Base-by-base conservation (phyloP, 257 asterid species). In the Salvia splendens region DNA sequence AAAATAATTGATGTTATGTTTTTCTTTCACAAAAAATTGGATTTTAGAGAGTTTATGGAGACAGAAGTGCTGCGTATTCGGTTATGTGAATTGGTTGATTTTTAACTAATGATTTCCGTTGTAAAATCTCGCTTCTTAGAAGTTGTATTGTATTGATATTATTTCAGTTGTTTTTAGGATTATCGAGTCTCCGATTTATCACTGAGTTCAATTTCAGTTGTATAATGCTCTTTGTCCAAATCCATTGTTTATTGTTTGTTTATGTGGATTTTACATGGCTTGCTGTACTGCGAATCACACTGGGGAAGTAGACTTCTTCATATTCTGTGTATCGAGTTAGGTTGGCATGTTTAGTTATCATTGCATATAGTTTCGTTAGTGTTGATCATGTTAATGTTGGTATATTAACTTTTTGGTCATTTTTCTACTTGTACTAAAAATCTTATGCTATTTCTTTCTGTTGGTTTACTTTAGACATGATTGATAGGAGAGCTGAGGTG, bases 401-500 rank as follows among this genome's bases (percentile, higher is more conserved):
- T 33, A 33, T 33, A 33, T 33, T 33, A 5, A 33, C 0, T 33
- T 24, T 33, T 33, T 33, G 6, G 6, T 33, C 38, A 33, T 33
- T 15, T 17, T 28, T 16, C 48, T 10, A 12, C 52, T 65, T 16
- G 32, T 41, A 47, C 41, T 61, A 0, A 8, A 11, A 43, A 20
- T 43, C 8, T 43, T 56, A n/a, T 20, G 48, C 67, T 43, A 8
- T 70, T 68, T 65, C 32, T 14, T 12, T 1, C 71, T 46, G 48
- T 55, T 38, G 67, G 54, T 58, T 0, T 64, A 48, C 55, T 30
- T 24, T 65, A 94, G 99, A 88, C 54, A 94, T 94, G 99, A 81
- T 94, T 80, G 97, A 91, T 42, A 86, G 98, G 75, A 86, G 98
- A 78, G 92, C 76, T 4, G 97, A 88, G 80, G 98, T 89, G 67